Base-by-base conservation (phyloP, 352 stramenopile species). In the Phytophthora vignae region DNA sequence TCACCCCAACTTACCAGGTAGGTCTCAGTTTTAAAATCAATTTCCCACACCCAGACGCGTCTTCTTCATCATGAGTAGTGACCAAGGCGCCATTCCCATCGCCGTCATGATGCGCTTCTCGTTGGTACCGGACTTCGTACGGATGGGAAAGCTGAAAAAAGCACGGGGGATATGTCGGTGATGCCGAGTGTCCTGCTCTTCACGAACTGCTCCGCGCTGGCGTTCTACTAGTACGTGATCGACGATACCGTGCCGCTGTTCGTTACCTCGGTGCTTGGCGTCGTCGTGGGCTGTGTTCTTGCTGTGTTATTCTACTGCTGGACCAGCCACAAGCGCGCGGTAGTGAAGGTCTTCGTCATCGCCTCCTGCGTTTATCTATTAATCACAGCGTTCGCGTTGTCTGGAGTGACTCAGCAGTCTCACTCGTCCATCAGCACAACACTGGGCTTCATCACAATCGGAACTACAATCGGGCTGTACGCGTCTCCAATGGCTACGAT, bases 401-500 rank as follows among this genome's bases (percentile, higher is more conserved):
- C 40, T 4, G 71, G 71, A 7, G 38, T 64, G 5, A 77, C 74
- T 3, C 36, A 58, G 7, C 81, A 88, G 15, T 69, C 63, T 4
- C 44, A 44, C 21, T n/a, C 50, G 3, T 60, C 50, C 7, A 53
- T 73, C 0, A 48, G 48, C 2, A 73, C 62, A 14, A 69, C 67
- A 14, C 31, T 67, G n/a, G 72, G 67, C 1, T 69, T 66, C 46
- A 76, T 71, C 10, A 65, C 63, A 8, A 86, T 82, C 21, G 64
- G 53, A 6, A 77, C 78, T 8, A 77, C 73, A 3, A 58, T 84
- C 8, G 56, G 79, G 1, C 46, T 88, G 25, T 89, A 87, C 33
- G 61, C 52, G 55, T 87, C 79, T 3, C 79, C 77, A 9, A 77
- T 92, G 58, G 74, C 74, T 2, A 80, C 70, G 17, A 81, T 91